phyloP scores from a whole-genome alignment of 192 early-diverging fungal genomes.

The Coemansia aciculifera region DNA sequence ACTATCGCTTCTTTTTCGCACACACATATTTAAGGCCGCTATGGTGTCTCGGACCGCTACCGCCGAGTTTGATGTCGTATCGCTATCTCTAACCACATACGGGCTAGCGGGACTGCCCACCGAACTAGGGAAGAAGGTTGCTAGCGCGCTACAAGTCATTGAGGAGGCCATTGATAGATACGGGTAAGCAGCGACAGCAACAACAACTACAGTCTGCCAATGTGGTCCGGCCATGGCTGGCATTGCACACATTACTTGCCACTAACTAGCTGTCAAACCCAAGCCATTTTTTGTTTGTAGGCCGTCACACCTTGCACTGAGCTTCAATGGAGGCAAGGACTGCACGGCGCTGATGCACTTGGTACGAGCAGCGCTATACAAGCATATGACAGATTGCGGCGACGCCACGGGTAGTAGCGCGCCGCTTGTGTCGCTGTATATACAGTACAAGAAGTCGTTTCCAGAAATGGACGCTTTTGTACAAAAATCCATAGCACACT shows the following conservation, averaged over 20 bases:
- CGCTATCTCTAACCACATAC: constrained; percentile 32
- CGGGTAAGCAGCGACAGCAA: constrained; percentile 33
- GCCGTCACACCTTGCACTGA: constrained; percentile 64
- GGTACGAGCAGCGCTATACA: constrained; percentile 65
- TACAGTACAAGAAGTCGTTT: constrained; percentile 77
- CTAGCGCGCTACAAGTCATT: constrained; percentile 35
- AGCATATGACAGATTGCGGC: constrained; percentile 6
- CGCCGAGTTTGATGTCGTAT: constrained; percentile 30
- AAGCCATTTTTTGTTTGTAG: constrained; percentile 42
- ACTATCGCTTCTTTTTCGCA: background rate
- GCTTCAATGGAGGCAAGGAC: constrained; percentile 98
- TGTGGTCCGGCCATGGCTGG: background rate
- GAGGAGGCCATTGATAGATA: constrained; percentile 55
- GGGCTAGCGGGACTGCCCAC: constrained; percentile 27
- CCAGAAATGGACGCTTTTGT: constrained; percentile 89
- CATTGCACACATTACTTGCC: background rate
- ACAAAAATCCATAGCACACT: constrained; percentile 65
- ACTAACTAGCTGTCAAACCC: background rate
- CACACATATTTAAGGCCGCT: background rate
- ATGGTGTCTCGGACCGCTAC: constrained; percentile 41
- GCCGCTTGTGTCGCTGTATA: constrained; percentile 69
- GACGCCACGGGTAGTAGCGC: constrained; percentile 3
- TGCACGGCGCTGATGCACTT: constrained; percentile 91
- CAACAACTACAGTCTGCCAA: background rate
- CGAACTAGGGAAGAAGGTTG: constrained; percentile 35